Conservation (phyloP, 768 basidiomycete species). For the Podaxis pistillaris region DNA sequence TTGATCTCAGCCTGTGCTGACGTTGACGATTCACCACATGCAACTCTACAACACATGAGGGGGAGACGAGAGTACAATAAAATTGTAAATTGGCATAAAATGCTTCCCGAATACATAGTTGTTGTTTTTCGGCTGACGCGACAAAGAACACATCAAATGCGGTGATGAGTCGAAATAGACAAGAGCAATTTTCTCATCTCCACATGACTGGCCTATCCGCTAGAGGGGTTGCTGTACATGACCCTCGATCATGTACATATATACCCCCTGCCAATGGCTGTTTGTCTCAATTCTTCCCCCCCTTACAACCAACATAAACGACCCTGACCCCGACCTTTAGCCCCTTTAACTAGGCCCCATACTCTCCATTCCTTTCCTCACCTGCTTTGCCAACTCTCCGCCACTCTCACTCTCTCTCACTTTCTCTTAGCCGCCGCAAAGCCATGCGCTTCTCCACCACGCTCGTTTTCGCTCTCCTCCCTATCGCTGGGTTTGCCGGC, state of each 20-base stretch:
- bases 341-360: not conserved
- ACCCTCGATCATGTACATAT: not conserved
- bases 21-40: too few relatives aligned
- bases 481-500: constrained; percentile 8
- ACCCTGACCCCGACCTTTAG: not conserved
- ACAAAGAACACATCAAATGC: too few relatives aligned
- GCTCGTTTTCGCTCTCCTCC: constrained; percentile 10
- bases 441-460: constrained; percentile 7
- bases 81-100: too few relatives aligned
- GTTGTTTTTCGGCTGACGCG: too few relatives aligned
- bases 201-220: not conserved
- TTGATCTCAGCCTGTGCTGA: not conserved
- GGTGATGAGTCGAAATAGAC: too few relatives aligned
- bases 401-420: not conserved
- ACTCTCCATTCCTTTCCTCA: not conserved
- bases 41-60: too few relatives aligned
- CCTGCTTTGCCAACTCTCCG: not conserved
- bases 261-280: not conserved
- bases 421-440: not conserved
- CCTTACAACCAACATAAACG: not conserved
- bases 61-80: too few relatives aligned
- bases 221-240: not conserved
- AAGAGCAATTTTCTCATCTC: not conserved
- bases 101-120: too few relatives aligned
- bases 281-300: not conserved